Conservation (phyloP, 164 flowering plant species). For the grape (Vitis vinifera) region DNA sequence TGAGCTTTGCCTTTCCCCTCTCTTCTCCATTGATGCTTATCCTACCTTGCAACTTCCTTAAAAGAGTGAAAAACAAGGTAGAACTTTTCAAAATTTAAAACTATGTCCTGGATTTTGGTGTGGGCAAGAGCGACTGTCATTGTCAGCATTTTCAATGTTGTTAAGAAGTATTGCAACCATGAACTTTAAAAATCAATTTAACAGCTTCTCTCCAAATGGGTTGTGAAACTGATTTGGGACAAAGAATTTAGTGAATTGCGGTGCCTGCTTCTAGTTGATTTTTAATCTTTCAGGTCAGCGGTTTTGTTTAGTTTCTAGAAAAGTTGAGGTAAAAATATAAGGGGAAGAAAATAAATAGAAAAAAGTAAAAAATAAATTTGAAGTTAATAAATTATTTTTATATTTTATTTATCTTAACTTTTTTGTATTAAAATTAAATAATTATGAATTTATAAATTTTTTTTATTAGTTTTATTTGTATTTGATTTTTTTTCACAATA, state of each 20-base stretch:
- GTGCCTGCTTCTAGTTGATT: no score
- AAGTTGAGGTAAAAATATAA: neutral
- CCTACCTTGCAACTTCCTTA: no score
- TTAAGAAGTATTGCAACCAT: neutral
- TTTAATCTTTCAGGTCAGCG: no score
- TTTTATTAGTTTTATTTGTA: neutral
- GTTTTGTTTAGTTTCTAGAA: neutral
- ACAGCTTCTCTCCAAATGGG: no score
- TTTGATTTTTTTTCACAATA: neutral
- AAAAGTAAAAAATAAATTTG: neutral
- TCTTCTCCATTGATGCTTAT: neutral
- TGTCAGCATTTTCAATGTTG: neutral
- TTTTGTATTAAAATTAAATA: no score
- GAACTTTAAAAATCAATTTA: neutral
- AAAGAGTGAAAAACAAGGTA: no score
- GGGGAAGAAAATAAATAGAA: neutral
- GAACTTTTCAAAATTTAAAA: neutral
- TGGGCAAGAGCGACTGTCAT: neutral
- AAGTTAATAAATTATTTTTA: neutral
- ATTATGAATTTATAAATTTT: no score
- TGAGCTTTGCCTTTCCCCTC: conserved; percentile 14
- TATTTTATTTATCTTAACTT: no score
- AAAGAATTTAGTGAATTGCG: no score
- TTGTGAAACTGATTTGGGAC: no score
- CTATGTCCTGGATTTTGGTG: neutral